Percentiles rank a stretch among this genome's conserved stretches.
Conservation (phyloP, 768 basidiomycete genomes). For the Mycena rosella region DNA sequence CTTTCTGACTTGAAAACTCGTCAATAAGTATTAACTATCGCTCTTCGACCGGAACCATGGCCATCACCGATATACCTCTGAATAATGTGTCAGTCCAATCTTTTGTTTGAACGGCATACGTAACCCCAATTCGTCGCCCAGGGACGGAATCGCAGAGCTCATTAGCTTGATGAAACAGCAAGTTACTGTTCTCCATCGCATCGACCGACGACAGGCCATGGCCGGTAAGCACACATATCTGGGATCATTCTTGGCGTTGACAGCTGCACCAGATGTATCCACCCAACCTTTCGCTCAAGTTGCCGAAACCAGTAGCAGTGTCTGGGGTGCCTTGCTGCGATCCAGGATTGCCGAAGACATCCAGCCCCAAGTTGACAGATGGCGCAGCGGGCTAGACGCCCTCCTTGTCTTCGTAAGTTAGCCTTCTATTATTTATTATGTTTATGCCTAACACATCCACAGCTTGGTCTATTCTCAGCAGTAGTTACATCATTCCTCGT, state of each 20-base stretch:
- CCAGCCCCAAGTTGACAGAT: slow-evolving; percentile 1
- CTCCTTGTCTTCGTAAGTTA: slow-evolving; percentile 5
- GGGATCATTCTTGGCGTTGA: too few relatives aligned
- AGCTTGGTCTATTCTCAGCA: slow-evolving; percentile 7
- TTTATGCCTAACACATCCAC: background rate
- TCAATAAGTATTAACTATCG: too few relatives aligned
- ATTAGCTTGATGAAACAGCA: background rate
- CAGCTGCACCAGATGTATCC: slow-evolving; percentile 19
- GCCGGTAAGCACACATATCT: too few relatives aligned
- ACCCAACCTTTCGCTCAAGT: slow-evolving; percentile 5
- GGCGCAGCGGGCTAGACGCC: slow-evolving; percentile 5
- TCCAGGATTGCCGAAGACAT: background rate
- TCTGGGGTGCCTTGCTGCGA: slow-evolving; percentile 2
- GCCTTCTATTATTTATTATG: too few relatives aligned
- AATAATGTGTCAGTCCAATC: too few relatives aligned
- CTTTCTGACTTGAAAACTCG: too few relatives aligned
- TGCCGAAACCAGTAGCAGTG: background rate
- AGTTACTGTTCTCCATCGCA: too few relatives aligned
- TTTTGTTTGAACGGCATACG: too few relatives aligned
- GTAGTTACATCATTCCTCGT: slow-evolving; percentile 7
- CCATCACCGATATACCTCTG: too few relatives aligned
- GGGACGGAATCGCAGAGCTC: background rate
- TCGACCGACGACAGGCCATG: too few relatives aligned
- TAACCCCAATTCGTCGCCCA: background rate
- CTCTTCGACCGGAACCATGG: too few relatives aligned